Conservation (phyloP, 1,139 yeast genomes). For the Diutina rugosa region DNA sequence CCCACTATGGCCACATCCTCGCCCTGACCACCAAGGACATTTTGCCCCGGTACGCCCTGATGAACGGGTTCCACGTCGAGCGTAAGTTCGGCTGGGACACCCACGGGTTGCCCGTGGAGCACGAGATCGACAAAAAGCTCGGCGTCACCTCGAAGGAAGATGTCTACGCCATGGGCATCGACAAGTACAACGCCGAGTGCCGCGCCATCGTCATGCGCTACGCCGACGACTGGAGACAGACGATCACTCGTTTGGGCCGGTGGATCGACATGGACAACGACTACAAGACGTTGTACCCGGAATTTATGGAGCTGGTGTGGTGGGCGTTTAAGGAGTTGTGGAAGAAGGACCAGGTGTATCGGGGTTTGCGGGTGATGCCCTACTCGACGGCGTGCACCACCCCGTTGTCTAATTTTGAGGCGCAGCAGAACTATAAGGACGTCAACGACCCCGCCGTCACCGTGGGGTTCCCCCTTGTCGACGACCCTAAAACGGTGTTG, state of each 20-base stretch:
- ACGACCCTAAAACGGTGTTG: conserved; percentile 67
- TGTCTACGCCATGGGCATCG: conserved; percentile 88
- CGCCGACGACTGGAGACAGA: conserved; percentile 87
- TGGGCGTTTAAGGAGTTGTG: conserved; percentile 91
- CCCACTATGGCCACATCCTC: conserved; percentile 95
- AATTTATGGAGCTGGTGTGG: conserved; percentile 97
- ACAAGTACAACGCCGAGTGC: conserved; percentile 87
- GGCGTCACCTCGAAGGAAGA: conserved; percentile 91
- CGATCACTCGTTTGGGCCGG: conserved; percentile 89
- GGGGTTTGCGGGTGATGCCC: conserved; percentile 97
- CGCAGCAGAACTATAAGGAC: conserved; percentile 95
- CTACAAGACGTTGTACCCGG: conserved; percentile 91
- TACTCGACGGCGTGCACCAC: conserved; percentile 96
- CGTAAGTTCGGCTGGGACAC: conserved; percentile 99
- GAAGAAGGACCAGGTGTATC: conserved; percentile 77
- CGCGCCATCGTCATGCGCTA: conserved; percentile 95
- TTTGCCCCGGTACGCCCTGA: conserved; percentile 93
- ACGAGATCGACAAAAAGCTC: conserved; percentile 93
- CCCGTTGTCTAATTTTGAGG: conserved; percentile 94
- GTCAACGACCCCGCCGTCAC: conserved; percentile 96
- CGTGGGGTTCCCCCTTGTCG: conserved; percentile 70
- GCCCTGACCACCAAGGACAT: conserved; percentile 96
- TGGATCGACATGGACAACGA: conserved; percentile 99
- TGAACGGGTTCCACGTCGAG: conserved; percentile 93
- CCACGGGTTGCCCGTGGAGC: conserved; percentile 97